Evolutionary conservation across 176 grass and related monocot genomes (phyloP).

Genomic region (Thinopyrum elongatum): DNA sequence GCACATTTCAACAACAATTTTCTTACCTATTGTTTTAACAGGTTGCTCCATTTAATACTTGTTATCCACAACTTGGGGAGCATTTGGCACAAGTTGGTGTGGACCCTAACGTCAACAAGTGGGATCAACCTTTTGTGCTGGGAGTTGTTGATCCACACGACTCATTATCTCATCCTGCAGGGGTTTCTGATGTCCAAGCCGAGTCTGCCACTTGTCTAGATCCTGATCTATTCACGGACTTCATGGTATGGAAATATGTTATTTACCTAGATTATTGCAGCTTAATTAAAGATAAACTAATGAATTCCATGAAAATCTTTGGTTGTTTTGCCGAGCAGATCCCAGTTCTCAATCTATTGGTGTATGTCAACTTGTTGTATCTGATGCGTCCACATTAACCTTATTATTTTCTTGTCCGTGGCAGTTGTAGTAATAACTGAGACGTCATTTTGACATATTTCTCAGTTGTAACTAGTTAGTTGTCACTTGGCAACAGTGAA

Average conservation of each 20-base stretch:
- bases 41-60: conserved; percentile 99
- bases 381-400: conserved; percentile 1
- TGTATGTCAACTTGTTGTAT: neutral
- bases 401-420: neutral
- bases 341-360: neutral
- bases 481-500: neutral
- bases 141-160: conserved; percentile 95
- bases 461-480: conserved; percentile 1
- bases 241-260: conserved; percentile 67
- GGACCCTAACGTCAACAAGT: conserved; percentile 76
- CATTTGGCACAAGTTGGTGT: conserved; percentile 84
- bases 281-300: neutral
- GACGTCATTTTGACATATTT: neutral
- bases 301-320: neutral
- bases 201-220: conserved; percentile 81
- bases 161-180: conserved; percentile 88
- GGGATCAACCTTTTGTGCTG: conserved; percentile 91
- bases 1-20: neutral
- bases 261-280: conserved; percentile 7
- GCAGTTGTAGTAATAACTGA: neutral
- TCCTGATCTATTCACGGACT: conserved; percentile 88
- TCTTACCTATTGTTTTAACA: conserved; percentile 32
- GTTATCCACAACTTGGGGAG: conserved; percentile 81
- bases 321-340: neutral
- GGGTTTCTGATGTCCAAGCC: conserved; percentile 85